Evolutionary conservation across 129 eudicot species (phyloP).

Genomic region (carrot (Daucus carota)): DH1_v3.0 NC_030381.2:28593501-28594000

Average conservation of each 20-base stretch:
- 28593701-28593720: conserved; percentile 51
- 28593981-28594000: conserved; percentile 48
- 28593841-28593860: conserved; percentile 44
- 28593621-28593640: conserved; percentile 74
- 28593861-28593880: conserved; percentile 57
- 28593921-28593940: conserved; percentile 47
- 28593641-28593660: conserved; percentile 64
- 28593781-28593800: conserved; percentile 51
- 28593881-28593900: conserved; percentile 50
- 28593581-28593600: conserved; percentile 60
- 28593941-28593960: conserved; percentile 45
- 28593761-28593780: conserved; percentile 46
- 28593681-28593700: conserved; percentile 61
- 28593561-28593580: conserved; percentile 77
- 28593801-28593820: conserved; percentile 54
- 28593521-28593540: conserved; percentile 66
- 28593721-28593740: conserved; percentile 74
- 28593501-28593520: conserved; percentile 54
- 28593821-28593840: conserved; percentile 56
- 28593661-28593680: conserved; percentile 60
- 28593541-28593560: conserved; percentile 83
- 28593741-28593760: conserved; percentile 73
- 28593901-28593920: conserved; percentile 42
- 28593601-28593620: conserved; percentile 42
- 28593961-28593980: conserved; percentile 59